A percentile compares a stretch with the other conserved stretches of the same genome.
Evolutionary conservation across 2,329 filamentous ascomycete species (phyloP).

Genomic region (Podosphaera leucotricha): DNA sequence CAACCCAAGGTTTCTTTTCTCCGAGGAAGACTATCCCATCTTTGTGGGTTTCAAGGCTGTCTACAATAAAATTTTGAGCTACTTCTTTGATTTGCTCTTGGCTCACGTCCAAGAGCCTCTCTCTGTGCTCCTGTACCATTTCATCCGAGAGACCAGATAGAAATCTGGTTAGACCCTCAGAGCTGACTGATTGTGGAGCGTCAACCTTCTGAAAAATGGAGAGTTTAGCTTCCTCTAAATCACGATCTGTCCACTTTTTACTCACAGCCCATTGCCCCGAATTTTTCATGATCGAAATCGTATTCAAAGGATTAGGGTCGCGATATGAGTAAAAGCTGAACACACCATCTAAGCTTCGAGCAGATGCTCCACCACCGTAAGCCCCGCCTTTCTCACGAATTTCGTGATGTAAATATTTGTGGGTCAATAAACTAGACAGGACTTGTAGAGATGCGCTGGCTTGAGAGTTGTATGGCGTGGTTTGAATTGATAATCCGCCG

Average conservation of each 20-base stretch:
- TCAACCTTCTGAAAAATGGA: conserved; percentile 83
- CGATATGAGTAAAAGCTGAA: conserved; percentile 96
- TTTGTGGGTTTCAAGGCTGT: conserved; percentile 32
- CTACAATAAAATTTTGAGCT: conserved; percentile 61
- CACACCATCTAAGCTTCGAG: conserved; percentile 53
- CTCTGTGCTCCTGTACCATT: conserved; percentile 68
- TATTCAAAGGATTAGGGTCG: conserved; percentile 83
- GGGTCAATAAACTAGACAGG: conserved; percentile 74
- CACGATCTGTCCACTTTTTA: conserved; percentile 55
- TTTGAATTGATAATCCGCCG: conserved; percentile 58
- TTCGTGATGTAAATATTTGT: conserved; percentile 91
- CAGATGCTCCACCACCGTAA: conserved; percentile 79
- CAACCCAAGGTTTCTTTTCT: conserved; percentile 59
- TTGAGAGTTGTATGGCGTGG: conserved; percentile 56
- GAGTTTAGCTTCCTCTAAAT: conserved; percentile 89
- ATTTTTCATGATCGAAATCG: conserved; percentile 59
- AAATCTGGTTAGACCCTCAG: conserved; percentile 72
- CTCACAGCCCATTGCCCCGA: conserved; percentile 67
- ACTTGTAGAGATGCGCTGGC: conserved; percentile 66
- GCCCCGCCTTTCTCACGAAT: conserved; percentile 95
- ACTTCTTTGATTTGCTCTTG: conserved; percentile 57
- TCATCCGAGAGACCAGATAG: conserved; percentile 64
- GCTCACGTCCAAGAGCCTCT: conserved; percentile 68
- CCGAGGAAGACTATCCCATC: conserved; percentile 55
- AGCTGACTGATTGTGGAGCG: conserved; percentile 64